These are phyloP conservation scores for Suillus occidentalis DNA, from an alignment of 768 basidiomycete genomes.

Conservation along the genomic window DNA sequence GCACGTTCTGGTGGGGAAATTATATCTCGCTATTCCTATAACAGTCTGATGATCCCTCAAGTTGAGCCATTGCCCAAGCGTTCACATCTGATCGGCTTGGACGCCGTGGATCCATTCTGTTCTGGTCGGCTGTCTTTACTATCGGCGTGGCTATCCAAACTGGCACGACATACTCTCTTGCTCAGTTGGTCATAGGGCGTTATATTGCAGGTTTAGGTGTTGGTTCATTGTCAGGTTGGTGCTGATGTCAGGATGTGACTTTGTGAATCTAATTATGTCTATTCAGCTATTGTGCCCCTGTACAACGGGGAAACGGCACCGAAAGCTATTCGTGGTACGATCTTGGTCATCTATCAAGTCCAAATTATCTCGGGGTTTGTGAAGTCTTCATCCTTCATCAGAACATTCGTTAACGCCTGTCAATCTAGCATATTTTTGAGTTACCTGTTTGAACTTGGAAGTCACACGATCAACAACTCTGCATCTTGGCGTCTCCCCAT, in stretches of 20 bases:
- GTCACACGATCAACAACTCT: constrained; percentile 51
- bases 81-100: constrained; percentile 76
- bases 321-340: constrained; percentile 68
- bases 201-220: constrained; percentile 79
- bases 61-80: constrained; percentile 67
- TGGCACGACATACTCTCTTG: constrained; percentile 56
- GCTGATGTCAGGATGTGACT: neutral
- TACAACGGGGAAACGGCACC: constrained; percentile 82
- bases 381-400: neutral
- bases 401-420: neutral
- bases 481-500: constrained; percentile 76
- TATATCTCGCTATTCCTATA: neutral
- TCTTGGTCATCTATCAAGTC: constrained; percentile 74
- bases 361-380: constrained; percentile 71
- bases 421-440: constrained; percentile 63
- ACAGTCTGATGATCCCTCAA: constrained; percentile 20
- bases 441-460: constrained; percentile 69
- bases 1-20: constrained; percentile 52
- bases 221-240: constrained; percentile 66
- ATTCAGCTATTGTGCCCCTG: constrained; percentile 55
- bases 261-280: constrained; percentile 4
- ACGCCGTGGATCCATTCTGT: constrained; percentile 69
- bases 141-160: constrained; percentile 70
- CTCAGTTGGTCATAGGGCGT: constrained; percentile 70
- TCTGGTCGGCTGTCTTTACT: constrained; percentile 76